These are phyloP conservation scores for Phialemoniopsis sp. DNA, from an alignment of 2,329 filamentous ascomycete genomes.

Conservation along the genomic window DNA sequence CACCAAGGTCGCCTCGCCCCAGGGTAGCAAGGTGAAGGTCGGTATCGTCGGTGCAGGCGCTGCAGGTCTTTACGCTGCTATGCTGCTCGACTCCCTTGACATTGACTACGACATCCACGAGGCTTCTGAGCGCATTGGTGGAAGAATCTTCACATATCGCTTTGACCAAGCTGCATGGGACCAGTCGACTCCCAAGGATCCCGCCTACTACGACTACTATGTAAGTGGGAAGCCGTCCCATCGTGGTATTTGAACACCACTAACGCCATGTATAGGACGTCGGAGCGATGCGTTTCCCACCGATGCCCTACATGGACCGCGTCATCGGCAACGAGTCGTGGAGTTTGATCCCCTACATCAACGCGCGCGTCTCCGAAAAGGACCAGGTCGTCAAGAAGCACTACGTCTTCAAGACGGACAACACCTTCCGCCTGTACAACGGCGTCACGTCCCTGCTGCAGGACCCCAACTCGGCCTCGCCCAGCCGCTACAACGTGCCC, in stretches of 20 bases:
- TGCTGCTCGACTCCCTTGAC: conserved; percentile 23
- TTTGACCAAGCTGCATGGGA: conserved; percentile 19
- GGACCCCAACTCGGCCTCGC: conserved; percentile 4
- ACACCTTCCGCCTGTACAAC: conserved; percentile 14
- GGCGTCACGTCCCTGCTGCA: conserved; percentile 7
- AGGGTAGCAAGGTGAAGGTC: conserved; percentile 14
- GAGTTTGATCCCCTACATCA: conserved; percentile 14
- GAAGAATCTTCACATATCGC: conserved; percentile 27
- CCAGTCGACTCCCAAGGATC: conserved; percentile 9
- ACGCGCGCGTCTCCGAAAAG: background rate
- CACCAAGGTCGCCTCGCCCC: conserved; percentile 6
- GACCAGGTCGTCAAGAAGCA: conserved; percentile 11
- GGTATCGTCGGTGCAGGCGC: conserved; percentile 31
- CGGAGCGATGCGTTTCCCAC: conserved; percentile 34
- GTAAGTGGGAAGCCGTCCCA: conserved; percentile 4
- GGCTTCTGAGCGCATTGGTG: conserved; percentile 25
- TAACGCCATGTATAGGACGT: conserved; percentile 20
- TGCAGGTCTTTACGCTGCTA: conserved; percentile 28
- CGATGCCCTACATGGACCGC: conserved; percentile 22
- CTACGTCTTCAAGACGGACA: conserved; percentile 13
- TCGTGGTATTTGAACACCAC: background rate
- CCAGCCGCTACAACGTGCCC: conserved; percentile 7
- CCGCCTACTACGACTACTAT: conserved; percentile 24
- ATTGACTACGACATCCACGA: conserved; percentile 32
- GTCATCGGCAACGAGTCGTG: conserved; percentile 13